These are phyloP conservation scores for Phytophthora quininea DNA, from an alignment of 352 stramenopile genomes.

Conservation along the genomic window DNA sequence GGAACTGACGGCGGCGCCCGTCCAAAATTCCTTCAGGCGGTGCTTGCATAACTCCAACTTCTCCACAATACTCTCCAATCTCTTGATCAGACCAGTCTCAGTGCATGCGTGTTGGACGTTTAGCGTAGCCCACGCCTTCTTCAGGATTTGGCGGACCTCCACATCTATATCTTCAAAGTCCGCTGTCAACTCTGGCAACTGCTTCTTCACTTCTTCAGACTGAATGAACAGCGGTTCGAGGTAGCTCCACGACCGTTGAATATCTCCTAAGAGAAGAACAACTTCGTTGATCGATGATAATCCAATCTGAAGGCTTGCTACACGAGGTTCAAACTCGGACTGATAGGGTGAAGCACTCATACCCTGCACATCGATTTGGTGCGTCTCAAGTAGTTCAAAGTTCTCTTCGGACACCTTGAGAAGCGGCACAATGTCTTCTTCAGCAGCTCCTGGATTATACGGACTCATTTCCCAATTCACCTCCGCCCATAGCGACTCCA, in stretches of 20 bases:
- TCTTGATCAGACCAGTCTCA: slow-evolving; percentile 84
- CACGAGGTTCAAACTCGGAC: slow-evolving; percentile 94
- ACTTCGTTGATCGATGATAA: slow-evolving; percentile 93
- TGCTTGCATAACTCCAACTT: slow-evolving; percentile 96
- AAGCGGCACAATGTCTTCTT: slow-evolving; percentile 89
- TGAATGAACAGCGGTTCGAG: slow-evolving; percentile 96
- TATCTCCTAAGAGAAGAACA: slow-evolving; percentile 93
- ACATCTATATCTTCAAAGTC: slow-evolving; percentile 95
- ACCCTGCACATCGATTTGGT: slow-evolving; percentile 96
- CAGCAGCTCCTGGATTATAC: slow-evolving; percentile 83
- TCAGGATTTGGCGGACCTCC: slow-evolving; percentile 90
- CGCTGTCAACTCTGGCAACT: slow-evolving; percentile 93
- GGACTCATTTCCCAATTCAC: slow-evolving; percentile 94
- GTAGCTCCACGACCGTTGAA: slow-evolving; percentile 96
- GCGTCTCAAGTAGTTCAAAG: slow-evolving; percentile 96
- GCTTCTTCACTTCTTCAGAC: slow-evolving; percentile 96
- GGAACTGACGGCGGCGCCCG: slow-evolving; percentile 93
- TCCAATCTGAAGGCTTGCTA: slow-evolving; percentile 87
- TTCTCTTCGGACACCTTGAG: slow-evolving; percentile 95
- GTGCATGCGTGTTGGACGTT: slow-evolving; percentile 94
- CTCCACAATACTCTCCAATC: slow-evolving; percentile 92
- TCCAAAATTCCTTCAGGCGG: slow-evolving; percentile 95
- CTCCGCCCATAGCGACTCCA: slow-evolving; percentile 91
- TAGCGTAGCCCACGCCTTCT: slow-evolving; percentile 84
- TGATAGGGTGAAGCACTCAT: slow-evolving; percentile 97